Percentiles rank a stretch among this genome's conserved stretches.
These are phyloP conservation scores for Candida corydali DNA, from an alignment of 805 yeast genomes.

Conservation along the genomic window DNA sequence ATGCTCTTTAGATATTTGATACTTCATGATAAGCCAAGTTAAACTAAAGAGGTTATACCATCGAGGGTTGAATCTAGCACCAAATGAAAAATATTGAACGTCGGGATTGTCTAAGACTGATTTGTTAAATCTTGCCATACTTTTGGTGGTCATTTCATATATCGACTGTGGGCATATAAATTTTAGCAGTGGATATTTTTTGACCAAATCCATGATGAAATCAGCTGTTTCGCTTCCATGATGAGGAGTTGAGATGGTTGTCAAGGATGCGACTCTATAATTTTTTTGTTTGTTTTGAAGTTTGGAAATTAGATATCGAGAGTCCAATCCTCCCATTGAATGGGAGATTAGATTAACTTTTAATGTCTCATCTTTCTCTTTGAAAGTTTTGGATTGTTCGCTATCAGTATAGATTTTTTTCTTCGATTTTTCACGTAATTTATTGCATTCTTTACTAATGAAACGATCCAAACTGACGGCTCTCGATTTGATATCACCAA, in stretches of 20 bases:
- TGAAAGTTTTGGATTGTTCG: slow-evolving; percentile 2
- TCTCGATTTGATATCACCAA: slow-evolving; percentile 68
- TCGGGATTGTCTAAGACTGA: slow-evolving; percentile 49
- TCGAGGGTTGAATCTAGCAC: slow-evolving; percentile 65
- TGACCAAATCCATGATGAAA: slow-evolving; percentile 41
- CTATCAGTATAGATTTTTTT: slow-evolving; percentile 1
- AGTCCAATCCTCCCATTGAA: slow-evolving; percentile 93
- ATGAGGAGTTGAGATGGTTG: slow-evolving; percentile 89
- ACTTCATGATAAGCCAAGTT: slow-evolving; percentile 61
- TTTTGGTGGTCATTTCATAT: slow-evolving; percentile 60
- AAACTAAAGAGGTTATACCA: slow-evolving; percentile 58
- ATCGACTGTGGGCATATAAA: slow-evolving; percentile 35
- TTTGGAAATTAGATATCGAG: slow-evolving; percentile 66
- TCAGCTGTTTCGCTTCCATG: slow-evolving; percentile 84
- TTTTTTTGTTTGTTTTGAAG: slow-evolving; percentile 32
- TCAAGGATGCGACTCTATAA: slow-evolving; percentile 65
- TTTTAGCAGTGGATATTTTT: slow-evolving; percentile 13
- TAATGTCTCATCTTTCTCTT: slow-evolving; percentile 21
- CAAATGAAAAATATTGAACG: slow-evolving; percentile 78
- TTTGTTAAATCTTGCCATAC: slow-evolving; percentile 52
- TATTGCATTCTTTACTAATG: slow-evolving; percentile 32
- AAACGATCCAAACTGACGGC: slow-evolving; percentile 54
- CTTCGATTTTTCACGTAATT: slow-evolving; percentile 10
- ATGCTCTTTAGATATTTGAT: slow-evolving; percentile 10
- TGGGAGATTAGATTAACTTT: slow-evolving; percentile 79